Conservation (phyloP, 2,329 filamentous ascomycete genomes). For the Aspergillus hortae region DNA sequence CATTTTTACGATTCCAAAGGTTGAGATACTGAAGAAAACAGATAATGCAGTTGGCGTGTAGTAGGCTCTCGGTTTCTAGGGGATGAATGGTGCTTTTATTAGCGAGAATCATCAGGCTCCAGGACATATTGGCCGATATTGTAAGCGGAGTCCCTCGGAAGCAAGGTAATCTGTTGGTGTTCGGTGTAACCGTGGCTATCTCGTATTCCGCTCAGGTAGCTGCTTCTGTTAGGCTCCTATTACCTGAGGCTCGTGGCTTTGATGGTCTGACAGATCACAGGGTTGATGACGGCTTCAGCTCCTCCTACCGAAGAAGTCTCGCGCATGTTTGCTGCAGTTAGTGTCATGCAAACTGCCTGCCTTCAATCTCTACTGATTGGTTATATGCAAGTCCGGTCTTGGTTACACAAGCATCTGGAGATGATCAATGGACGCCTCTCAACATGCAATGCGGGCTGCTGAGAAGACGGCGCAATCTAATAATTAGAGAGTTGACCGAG, state of each 20-base stretch:
- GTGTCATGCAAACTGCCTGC: no score
- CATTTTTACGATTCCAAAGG: not conserved
- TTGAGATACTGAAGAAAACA: not conserved
- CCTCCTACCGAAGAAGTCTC: no score
- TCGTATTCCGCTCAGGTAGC: not conserved
- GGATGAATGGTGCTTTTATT: not conserved
- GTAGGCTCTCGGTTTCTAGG: not conserved
- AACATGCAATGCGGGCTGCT: no score
- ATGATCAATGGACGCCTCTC: no score
- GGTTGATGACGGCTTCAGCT: no score
- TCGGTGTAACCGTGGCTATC: not conserved
- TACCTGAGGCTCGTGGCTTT: not conserved
- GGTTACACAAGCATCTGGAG: no score
- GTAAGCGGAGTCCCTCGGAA: not conserved
- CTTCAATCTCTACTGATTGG: no score
- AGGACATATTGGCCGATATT: not conserved
- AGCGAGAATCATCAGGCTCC: not conserved
- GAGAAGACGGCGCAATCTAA: no score
- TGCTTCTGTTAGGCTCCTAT: not conserved
- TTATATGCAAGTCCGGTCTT: no score
- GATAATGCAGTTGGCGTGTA: not conserved
- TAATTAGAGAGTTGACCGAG: no score
- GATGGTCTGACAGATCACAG: not conserved
- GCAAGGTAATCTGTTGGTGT: not conserved
- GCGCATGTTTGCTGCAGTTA: no score